Conservation (phyloP, 2,329 filamentous ascomycete species). For the Fusarium nygamai region DNA sequence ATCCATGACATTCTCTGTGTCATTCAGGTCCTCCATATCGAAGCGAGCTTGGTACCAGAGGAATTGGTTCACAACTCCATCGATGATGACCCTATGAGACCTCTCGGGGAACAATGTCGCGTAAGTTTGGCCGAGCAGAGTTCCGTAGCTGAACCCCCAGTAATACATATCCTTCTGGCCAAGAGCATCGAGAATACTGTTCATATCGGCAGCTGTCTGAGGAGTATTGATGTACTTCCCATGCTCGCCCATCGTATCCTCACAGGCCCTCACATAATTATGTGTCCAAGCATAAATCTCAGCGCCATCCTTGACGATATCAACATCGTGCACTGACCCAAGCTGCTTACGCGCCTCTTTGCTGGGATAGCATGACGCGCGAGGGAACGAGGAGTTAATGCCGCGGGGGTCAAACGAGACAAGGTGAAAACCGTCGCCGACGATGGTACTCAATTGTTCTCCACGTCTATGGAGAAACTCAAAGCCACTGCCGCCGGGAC, state of each 20-base stretch:
- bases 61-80: slow-evolving; percentile 49
- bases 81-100: slow-evolving; percentile 48
- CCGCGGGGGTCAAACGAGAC: slow-evolving; percentile 60
- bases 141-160: slow-evolving; percentile 57
- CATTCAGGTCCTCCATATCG: slow-evolving; percentile 40
- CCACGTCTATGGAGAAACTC: slow-evolving; percentile 50
- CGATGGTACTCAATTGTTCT: slow-evolving; percentile 46
- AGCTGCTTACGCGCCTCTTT: slow-evolving; percentile 45
- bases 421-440: slow-evolving; percentile 57
- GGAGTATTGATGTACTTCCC: slow-evolving; percentile 59
- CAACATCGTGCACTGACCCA: slow-evolving; percentile 35
- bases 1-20: slow-evolving; percentile 45
- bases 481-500: slow-evolving; percentile 57
- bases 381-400: slow-evolving; percentile 45
- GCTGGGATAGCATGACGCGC: slow-evolving; percentile 54
- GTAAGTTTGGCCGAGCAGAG: slow-evolving; percentile 53
- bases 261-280: slow-evolving; percentile 54
- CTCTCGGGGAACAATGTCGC: slow-evolving; percentile 51
- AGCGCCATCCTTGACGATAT: slow-evolving; percentile 47
- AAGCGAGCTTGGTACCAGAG: slow-evolving; percentile 46
- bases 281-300: slow-evolving; percentile 54
- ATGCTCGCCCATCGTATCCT: slow-evolving; percentile 57
- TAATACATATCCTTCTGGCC: slow-evolving; percentile 49
- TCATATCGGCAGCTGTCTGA: slow-evolving; percentile 62
- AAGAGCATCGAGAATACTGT: slow-evolving; percentile 56